Percentiles rank a stretch among this genome's conserved stretches.
Conservation (phyloP, 805 yeast species). For the Pichia membranifaciens region DNA sequence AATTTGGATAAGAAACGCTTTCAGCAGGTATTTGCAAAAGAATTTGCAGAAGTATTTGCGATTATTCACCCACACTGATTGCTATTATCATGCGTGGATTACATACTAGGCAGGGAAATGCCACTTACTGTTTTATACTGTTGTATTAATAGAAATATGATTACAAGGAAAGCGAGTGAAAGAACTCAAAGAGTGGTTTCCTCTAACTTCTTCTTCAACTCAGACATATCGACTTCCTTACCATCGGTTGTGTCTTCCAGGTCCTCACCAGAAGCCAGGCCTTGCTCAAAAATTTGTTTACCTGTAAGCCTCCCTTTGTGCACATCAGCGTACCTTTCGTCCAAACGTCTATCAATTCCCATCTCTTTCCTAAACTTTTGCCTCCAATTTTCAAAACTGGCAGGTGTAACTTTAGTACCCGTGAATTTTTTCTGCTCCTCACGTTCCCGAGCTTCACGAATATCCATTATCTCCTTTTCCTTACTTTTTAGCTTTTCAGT, state of each 20-base stretch:
- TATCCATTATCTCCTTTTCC: conserved; percentile 55
- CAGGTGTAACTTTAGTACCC: conserved; percentile 85
- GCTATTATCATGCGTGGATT: too few species aligned
- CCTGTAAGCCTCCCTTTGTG: conserved; percentile 83
- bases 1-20: too few species aligned
- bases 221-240: conserved; percentile 16
- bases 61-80: too few species aligned
- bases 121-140: too few species aligned
- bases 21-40: too few species aligned
- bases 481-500: conserved; percentile 46
- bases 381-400: conserved; percentile 73
- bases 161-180: too few species aligned
- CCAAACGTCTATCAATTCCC: conserved; percentile 57
- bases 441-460: conserved; percentile 57
- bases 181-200: conserved; percentile 9
- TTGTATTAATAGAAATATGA: too few species aligned
- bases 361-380: conserved; percentile 60
- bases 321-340: conserved; percentile 45
- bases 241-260: conserved; percentile 36
- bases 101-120: too few species aligned
- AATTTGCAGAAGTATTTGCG: too few species aligned
- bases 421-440: conserved; percentile 84
- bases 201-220: conserved; percentile 15
- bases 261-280: conserved; percentile 69
- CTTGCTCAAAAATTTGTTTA: conserved; percentile 81